Percentiles rank a stretch among this genome's conserved stretches.
Conservation (phyloP, 257 asterid species). For the Solanum chiquidenum region DNA sequence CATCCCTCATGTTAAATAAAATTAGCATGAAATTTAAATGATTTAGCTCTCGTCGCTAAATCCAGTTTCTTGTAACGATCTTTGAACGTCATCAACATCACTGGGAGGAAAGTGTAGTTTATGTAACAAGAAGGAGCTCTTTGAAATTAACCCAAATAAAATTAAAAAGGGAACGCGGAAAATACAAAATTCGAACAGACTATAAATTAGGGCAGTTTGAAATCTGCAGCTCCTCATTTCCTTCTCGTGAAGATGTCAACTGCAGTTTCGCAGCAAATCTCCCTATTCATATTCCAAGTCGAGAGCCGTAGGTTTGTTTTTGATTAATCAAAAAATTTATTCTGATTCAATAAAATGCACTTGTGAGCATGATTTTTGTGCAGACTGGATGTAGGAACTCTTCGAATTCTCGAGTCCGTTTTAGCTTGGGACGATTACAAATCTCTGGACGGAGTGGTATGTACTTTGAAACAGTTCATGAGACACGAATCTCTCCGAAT, state of each 20-base stretch:
- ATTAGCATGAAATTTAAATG: background rate
- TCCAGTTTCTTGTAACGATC: background rate
- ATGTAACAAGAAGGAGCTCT: background rate
- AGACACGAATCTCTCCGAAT: conserved; percentile 47
- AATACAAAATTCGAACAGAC: background rate
- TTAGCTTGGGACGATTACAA: conserved; percentile 46
- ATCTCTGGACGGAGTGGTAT: conserved; percentile 27
- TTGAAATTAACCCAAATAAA: background rate
- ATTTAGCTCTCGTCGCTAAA: background rate
- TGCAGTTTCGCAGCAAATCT: conserved; percentile 29
- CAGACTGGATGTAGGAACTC: conserved; percentile 55
- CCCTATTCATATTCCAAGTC: conserved; percentile 48
- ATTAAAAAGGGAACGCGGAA: background rate
- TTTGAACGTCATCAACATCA: background rate
- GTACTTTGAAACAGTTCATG: conserved; percentile 45
- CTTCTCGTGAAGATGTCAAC: conserved; percentile 22
- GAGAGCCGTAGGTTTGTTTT: conserved; percentile 41
- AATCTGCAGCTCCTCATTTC: conserved; percentile 3
- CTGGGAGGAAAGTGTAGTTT: background rate
- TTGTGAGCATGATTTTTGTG: background rate
- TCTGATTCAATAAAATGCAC: background rate
- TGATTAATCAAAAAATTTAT: background rate
- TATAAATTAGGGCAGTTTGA: conserved; percentile 1
- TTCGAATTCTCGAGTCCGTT: conserved; percentile 48
- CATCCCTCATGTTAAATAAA: background rate